Evolutionary conservation across 768 basidiomycete species (phyloP).

Genomic region (Mycena chlorophos): DNA sequence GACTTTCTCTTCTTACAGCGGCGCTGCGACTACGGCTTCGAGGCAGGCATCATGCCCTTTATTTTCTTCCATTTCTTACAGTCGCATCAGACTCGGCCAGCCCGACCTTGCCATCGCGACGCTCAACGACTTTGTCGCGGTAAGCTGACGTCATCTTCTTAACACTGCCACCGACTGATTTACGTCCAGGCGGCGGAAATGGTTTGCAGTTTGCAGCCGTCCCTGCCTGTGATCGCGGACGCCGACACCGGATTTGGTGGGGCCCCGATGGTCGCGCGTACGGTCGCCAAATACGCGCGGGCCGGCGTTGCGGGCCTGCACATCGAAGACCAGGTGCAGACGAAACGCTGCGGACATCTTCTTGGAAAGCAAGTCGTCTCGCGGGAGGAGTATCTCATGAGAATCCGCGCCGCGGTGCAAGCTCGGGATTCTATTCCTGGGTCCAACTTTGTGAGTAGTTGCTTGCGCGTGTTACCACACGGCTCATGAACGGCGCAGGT

Average conservation of each 20-base stretch:
- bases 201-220: conserved; percentile 49
- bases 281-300: conserved; percentile 49
- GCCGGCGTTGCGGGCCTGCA: conserved; percentile 54
- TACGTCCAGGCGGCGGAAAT: conserved; percentile 42
- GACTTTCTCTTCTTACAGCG: conserved; percentile 36
- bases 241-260: conserved; percentile 61
- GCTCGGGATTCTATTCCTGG: conserved; percentile 48
- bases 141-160: conserved; percentile 17
- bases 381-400: conserved; percentile 45
- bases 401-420: conserved; percentile 51
- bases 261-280: conserved; percentile 54
- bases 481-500: conserved; percentile 40
- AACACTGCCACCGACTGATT: conserved; percentile 1
- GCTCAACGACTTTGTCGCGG: conserved; percentile 54
- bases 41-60: neutral
- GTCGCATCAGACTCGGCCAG: conserved; percentile 40
- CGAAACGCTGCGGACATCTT: conserved; percentile 57
- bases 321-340: conserved; percentile 56
- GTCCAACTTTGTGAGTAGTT: neutral
- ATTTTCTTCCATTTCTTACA: neutral
- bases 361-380: conserved; percentile 53
- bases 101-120: conserved; percentile 58
- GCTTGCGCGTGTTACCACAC: neutral
- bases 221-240: conserved; percentile 52
- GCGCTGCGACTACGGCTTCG: conserved; percentile 82